phyloP scores from a whole-genome alignment of 768 basidiomycete species.

The Phlebiopsis flavidoalba region DNA sequence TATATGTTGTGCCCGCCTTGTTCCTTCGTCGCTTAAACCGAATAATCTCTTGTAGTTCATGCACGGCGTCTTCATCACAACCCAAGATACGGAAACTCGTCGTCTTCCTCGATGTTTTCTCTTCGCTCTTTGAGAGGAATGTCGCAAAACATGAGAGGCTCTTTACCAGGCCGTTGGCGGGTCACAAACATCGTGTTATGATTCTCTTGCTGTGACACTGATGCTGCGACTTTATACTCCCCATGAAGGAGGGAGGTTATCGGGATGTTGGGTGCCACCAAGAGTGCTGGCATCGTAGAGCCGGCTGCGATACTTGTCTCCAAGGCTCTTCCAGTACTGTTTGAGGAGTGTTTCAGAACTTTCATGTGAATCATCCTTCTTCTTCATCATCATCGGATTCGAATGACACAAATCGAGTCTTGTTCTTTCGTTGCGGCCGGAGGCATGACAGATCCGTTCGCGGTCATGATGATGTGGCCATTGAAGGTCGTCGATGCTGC shows the following conservation, averaged over 20 bases:
- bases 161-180: constrained; percentile 56
- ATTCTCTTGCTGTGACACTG: constrained; percentile 77
- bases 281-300: constrained; percentile 36
- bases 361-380: constrained; percentile 28
- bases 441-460: constrained; percentile 38
- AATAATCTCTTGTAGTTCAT: constrained; percentile 78
- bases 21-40: constrained; percentile 70
- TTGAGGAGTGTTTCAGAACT: constrained; percentile 27
- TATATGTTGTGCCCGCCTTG: constrained; percentile 66
- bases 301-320: constrained; percentile 47
- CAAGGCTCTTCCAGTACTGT: constrained; percentile 60
- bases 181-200: constrained; percentile 79
- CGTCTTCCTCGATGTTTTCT: constrained; percentile 68
- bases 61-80: constrained; percentile 69
- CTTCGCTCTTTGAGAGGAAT: constrained; percentile 83
- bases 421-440: constrained; percentile 12
- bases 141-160: constrained; percentile 79
- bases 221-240: constrained; percentile 84
- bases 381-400: constrained; percentile 30
- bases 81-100: constrained; percentile 68
- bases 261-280: constrained; percentile 32
- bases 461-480: constrained; percentile 66
- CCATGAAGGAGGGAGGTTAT: constrained; percentile 70
- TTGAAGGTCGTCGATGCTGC: constrained; percentile 54
- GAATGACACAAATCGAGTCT: constrained; percentile 3